Evolutionary conservation across 2,329 filamentous ascomycete genomes (phyloP), one percentile per base, ranked within the genome.

Genomic region (Hypoxylon sp.): DNA sequence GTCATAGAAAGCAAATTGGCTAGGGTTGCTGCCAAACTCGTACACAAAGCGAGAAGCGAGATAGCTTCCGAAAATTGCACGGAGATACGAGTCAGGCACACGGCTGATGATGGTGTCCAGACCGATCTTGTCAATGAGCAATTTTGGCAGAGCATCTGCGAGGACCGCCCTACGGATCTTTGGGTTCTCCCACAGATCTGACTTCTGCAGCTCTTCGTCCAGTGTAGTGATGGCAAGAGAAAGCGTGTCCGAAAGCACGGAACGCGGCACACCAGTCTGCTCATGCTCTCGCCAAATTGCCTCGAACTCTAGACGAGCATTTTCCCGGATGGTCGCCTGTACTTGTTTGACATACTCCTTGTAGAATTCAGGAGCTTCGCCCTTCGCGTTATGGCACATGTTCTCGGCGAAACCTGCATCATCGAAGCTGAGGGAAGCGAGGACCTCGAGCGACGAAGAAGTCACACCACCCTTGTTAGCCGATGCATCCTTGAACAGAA

Each of bases 391-490:
- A 69, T 96, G 87, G 80, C 96, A 99, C 96, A 99, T 99, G 84
- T 99, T 90, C 80, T 93, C 85, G 54, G 91, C 86, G 81, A 99
- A 99, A 69, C 90, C 88, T 61, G 88, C 83, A 71, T 99, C 96
- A 74, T 99, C 93, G 76, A 99, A 98, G 40, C 93, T 96, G 61
- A 99, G 85, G 12, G 93, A 96, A 6, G 96, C 96, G 22, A 99
- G 87, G 4, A 99, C 96, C 76, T 99, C 96, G 30, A 98, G 89
- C 0, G 96, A 98, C 0, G 96, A 98, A 0, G 93, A 97, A 0
- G 96, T 99, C 46, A 99, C 96, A 78, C 96, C 96, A 70, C 96
- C 96, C 85, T 99, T 99, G 87, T 99, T 99, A 60, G 95, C 94
- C 36, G 93, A 97, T 4, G 96, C 96, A 79, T 99, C 96, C 83